Conservation (phyloP, 1,284 basidiomycete species). For the Marasmius fiardii region DNA sequence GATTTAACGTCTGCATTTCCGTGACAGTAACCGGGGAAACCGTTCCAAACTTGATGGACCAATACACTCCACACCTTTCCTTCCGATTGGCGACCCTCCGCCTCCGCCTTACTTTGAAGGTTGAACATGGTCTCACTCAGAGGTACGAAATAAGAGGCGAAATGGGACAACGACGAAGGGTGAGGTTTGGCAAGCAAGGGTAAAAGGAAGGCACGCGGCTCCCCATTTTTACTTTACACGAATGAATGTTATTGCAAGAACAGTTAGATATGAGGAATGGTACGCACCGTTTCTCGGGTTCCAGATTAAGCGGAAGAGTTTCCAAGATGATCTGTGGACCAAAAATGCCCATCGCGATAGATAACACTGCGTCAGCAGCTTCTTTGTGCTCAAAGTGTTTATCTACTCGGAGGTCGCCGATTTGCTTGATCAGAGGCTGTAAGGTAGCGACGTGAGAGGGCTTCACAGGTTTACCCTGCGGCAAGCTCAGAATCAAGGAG, state of each 20-base stretch:
- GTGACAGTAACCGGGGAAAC: slow-evolving; percentile 83
- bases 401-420: slow-evolving; percentile 75
- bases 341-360: slow-evolving; percentile 80
- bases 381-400: slow-evolving; percentile 92
- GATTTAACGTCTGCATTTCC: slow-evolving; percentile 54
- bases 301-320: slow-evolving; percentile 83
- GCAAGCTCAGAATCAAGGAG: slow-evolving; percentile 48
- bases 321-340: slow-evolving; percentile 82
- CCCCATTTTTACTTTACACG: slow-evolving; percentile 49
- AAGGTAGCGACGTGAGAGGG: slow-evolving; percentile 76
- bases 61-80: slow-evolving; percentile 94
- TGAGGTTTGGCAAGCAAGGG: slow-evolving; percentile 85
- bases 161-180: slow-evolving; percentile 82
- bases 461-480: slow-evolving; percentile 34
- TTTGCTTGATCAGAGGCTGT: slow-evolving; percentile 67
- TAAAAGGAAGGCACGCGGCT: slow-evolving; percentile 87
- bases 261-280: neutral
- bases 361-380: slow-evolving; percentile 79
- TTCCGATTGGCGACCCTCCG: slow-evolving; percentile 72
- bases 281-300: slow-evolving; percentile 72
- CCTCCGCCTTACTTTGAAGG: slow-evolving; percentile 74
- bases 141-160: slow-evolving; percentile 89
- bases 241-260: slow-evolving; percentile 2
- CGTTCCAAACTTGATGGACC: slow-evolving; percentile 91
- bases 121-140: slow-evolving; percentile 93